Conservation (phyloP, 2,329 filamentous ascomycete genomes). For the Epichloe glyceriae region DNA sequence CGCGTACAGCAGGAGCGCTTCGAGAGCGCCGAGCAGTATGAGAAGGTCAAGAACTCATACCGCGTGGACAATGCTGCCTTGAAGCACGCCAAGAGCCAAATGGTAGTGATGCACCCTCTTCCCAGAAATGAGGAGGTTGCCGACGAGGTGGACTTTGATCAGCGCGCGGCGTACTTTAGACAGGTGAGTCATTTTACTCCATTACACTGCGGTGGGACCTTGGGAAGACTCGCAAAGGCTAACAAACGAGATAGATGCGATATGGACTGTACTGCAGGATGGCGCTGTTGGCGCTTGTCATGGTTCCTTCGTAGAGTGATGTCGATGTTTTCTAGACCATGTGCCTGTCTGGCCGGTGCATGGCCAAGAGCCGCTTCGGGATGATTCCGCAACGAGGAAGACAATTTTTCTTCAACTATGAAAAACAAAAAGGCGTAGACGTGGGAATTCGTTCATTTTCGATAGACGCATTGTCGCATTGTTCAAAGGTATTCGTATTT, state of each 20-base stretch:
- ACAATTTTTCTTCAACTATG: not conserved
- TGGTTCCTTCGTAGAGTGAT: conserved; percentile 31
- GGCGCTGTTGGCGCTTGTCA: conserved; percentile 87
- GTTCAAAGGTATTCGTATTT: conserved; percentile 4
- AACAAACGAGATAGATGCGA: conserved; percentile 55
- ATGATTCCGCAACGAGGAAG: not conserved
- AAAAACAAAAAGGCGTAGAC: conserved; percentile 1
- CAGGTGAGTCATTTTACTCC: conserved; percentile 58
- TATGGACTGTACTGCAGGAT: conserved; percentile 97
- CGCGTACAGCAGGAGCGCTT: conserved; percentile 95
- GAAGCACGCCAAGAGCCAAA: conserved; percentile 81
- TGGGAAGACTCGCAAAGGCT: not conserved
- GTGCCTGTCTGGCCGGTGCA: not conserved
- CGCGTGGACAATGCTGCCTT: conserved; percentile 82
- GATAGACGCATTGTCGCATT: conserved; percentile 1
- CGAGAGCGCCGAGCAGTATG: conserved; percentile 65
- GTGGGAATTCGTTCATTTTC: not conserved
- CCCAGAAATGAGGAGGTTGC: conserved; percentile 87
- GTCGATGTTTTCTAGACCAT: not conserved
- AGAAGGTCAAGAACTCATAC: conserved; percentile 77
- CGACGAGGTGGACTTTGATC: conserved; percentile 95
- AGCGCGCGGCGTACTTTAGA: conserved; percentile 94
- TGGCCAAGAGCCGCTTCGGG: not conserved
- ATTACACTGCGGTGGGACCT: not conserved
- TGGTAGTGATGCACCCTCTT: conserved; percentile 91